These are phyloP conservation scores for Cyclocybe cylindracea DNA, from an alignment of 768 basidiomycete species.

Conservation along the genomic window DNA sequence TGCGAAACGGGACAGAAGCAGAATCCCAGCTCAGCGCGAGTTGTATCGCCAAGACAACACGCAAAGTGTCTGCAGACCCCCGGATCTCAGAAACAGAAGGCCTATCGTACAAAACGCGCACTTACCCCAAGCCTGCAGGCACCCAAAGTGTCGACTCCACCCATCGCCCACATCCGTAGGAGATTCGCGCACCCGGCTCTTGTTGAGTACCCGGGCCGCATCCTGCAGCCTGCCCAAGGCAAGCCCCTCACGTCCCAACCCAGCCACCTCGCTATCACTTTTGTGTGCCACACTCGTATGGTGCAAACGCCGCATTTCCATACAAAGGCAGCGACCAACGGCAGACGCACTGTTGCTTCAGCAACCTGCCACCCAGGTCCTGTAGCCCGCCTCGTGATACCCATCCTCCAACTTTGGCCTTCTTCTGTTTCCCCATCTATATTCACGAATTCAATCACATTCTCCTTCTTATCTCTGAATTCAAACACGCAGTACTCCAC, in stretches of 20 bases:
- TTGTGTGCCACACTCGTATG: constrained; percentile 31
- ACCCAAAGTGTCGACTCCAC: constrained; percentile 64
- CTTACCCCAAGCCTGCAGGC: constrained; percentile 67
- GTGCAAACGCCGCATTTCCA: constrained; percentile 70
- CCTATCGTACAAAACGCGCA: not conserved
- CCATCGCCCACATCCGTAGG: constrained; percentile 42
- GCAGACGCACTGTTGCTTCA: constrained; percentile 79
- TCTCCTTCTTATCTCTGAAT: not conserved
- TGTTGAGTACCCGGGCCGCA: constrained; percentile 31
- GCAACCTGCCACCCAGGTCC: constrained; percentile 79
- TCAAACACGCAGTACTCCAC: constrained; percentile 36
- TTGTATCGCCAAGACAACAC: constrained; percentile 88
- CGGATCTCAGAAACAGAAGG: not conserved
- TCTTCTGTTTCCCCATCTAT: constrained; percentile 74
- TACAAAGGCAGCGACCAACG: constrained; percentile 50
- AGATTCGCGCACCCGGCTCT: constrained; percentile 67
- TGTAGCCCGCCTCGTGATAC: constrained; percentile 69
- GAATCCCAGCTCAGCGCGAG: constrained; percentile 91
- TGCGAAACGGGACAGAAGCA: too few relatives aligned
- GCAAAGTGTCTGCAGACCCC: constrained; percentile 68
- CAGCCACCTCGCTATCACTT: constrained; percentile 22
- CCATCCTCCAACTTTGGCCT: constrained; percentile 79
- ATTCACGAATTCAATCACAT: not conserved
- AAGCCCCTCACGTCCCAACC: constrained; percentile 20
- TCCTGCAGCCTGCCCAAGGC: constrained; percentile 2